phyloP scores from a whole-genome alignment of 2,329 filamentous ascomycete genomes.

The Cytospora chrysosperma region DNA sequence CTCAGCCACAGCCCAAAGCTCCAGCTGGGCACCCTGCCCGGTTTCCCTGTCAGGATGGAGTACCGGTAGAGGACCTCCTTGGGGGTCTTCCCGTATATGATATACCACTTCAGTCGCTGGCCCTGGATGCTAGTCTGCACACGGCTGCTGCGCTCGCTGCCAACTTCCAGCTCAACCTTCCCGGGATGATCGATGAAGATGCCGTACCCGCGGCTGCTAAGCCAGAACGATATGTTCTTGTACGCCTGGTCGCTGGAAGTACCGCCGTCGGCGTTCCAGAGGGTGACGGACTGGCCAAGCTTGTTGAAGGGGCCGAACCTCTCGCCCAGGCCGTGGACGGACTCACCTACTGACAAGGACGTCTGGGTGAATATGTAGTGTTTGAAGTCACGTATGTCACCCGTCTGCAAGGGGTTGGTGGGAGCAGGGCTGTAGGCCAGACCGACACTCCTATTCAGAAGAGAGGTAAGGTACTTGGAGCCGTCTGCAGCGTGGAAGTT shows the following conservation, averaged over 20 bases:
- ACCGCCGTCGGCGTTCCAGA: constrained; percentile 65
- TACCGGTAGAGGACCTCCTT: constrained; percentile 71
- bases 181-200: constrained; percentile 72
- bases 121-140: constrained; percentile 68
- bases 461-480: constrained; percentile 52
- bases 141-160: constrained; percentile 69
- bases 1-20: constrained; percentile 76
- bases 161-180: constrained; percentile 69
- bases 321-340: constrained; percentile 72
- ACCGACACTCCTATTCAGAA: constrained; percentile 55
- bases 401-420: constrained; percentile 51
- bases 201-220: constrained; percentile 72
- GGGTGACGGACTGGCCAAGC: constrained; percentile 66
- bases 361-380: constrained; percentile 60
- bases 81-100: constrained; percentile 69
- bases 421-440: constrained; percentile 56
- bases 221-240: constrained; percentile 70
- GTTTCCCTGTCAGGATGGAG: constrained; percentile 63
- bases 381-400: constrained; percentile 51
- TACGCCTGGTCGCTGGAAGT: constrained; percentile 70
- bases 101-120: constrained; percentile 70
- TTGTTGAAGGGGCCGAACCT: constrained; percentile 76
- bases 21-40: constrained; percentile 67
- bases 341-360: constrained; percentile 58
- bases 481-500: constrained; percentile 51